phyloP scores from a whole-genome alignment of 768 basidiomycete species.

The Mycena polygramma region DNA sequence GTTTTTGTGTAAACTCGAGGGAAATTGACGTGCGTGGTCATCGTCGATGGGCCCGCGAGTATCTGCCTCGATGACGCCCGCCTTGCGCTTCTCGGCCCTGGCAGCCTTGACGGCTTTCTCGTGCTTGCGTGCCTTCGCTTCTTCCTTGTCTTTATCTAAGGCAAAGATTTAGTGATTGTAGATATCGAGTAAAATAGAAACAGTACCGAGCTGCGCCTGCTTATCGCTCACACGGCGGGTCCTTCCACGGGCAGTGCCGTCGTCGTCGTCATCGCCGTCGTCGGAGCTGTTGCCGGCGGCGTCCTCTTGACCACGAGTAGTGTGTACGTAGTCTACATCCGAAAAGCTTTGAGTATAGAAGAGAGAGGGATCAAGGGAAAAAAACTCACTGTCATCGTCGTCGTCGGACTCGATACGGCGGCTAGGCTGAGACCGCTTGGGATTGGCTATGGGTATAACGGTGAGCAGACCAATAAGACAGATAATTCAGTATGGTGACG shows the following conservation, averaged over 20 bases:
- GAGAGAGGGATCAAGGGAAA: background rate
- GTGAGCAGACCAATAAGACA: too few species aligned
- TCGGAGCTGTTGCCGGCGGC: background rate
- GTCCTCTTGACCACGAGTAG: background rate
- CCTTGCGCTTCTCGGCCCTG: constrained; percentile 2
- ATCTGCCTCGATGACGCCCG: constrained; percentile 2
- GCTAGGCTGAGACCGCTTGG: background rate
- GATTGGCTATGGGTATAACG: background rate
- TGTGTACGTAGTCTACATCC: background rate
- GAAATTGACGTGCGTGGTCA: background rate
- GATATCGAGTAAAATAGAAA: too few species aligned
- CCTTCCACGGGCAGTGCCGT: background rate
- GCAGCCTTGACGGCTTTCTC: constrained; percentile 1
- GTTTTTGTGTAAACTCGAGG: too few species aligned
- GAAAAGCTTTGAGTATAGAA: background rate
- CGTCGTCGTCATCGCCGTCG: background rate
- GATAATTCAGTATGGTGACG: background rate
- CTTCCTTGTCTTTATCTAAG: background rate
- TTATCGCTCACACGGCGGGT: background rate
- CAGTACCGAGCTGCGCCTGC: background rate
- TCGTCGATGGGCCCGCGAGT: constrained; percentile 12
- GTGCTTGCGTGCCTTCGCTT: background rate
- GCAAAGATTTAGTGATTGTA: background rate
- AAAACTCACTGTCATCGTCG: background rate
- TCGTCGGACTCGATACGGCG: background rate